Evolutionary conservation across 345 rosid genomes (phyloP).

Genomic region (Durio zibethinus): DNA sequence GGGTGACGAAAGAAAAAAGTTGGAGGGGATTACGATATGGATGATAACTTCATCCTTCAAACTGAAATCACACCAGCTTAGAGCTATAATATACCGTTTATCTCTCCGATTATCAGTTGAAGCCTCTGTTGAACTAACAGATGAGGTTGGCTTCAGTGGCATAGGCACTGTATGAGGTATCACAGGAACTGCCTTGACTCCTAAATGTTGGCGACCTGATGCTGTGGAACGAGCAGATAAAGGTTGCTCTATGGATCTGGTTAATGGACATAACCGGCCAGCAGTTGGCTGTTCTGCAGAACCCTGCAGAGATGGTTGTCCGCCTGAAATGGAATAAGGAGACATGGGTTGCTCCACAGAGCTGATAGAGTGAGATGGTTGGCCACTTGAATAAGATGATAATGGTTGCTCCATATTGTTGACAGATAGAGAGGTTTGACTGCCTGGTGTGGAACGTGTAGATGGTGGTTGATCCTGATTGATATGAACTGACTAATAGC

Average conservation of each 20-base stretch:
- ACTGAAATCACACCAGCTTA: neutral
- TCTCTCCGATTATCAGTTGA: slow-evolving; percentile 43
- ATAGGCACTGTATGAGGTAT: no score
- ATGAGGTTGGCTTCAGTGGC: slow-evolving; percentile 56
- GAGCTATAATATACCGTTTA: slow-evolving; percentile 44
- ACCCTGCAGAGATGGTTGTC: no score
- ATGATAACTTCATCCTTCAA: neutral
- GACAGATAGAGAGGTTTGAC: slow-evolving; percentile 28
- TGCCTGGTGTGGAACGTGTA: slow-evolving; percentile 40
- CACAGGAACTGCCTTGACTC: no score
- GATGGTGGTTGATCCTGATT: slow-evolving; percentile 52
- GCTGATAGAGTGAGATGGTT: neutral
- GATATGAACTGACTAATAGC: slow-evolving; percentile 57
- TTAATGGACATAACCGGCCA: no score
- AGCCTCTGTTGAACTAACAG: slow-evolving; percentile 36
- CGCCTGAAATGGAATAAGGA: no score
- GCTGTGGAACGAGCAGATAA: slow-evolving; percentile 51
- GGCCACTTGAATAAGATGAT: slow-evolving; percentile 24
- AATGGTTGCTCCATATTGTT: slow-evolving; percentile 40
- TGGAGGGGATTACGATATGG: neutral
- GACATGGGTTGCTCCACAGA: no score
- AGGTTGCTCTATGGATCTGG: slow-evolving; percentile 45
- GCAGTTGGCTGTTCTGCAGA: no score
- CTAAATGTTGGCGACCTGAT: no score
- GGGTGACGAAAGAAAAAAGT: neutral